Base-by-base conservation (phyloP, 2,329 filamentous ascomycete genomes). In the Epichloe coenophiala region DNA sequence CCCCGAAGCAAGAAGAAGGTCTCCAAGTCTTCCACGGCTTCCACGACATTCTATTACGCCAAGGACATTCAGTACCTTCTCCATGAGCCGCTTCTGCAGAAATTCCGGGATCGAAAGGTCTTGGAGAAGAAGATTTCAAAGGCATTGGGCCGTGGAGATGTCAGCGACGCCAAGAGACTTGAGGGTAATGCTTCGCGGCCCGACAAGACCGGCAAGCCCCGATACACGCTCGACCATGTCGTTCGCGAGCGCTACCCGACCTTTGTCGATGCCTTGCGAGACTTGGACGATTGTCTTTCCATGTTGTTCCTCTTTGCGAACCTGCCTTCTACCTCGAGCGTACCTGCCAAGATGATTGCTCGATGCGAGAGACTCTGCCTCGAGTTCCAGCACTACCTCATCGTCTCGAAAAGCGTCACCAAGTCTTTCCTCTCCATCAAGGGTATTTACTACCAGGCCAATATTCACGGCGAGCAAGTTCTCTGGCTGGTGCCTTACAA, bases 401-500 rank as follows among this genome's bases (percentile, higher is more conserved):
- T 98, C 64, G 80, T 84, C 45, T 94, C 91, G 41, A 82, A 95
- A 70, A 89, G 87, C 60, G 73, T 98, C 59, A 86, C 88, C 63
- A 97, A 96, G 73, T 95, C 90, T 0, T 98, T 98, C 73, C 72
- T 98, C 57, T 95, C 89, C 2, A 97, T 98, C 71, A 98, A 98
- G 76, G 93, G 93, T 55, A 97, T 98, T 62, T 98, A 98, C 74
- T 98, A 97, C 71, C 91, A 97, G 71, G 93, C 91, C 23, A 96
- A 84, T 48, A 94, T 98, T 55, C 88, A 96, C 67, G 93, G 93
- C 46, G 90, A 98, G 71, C 91, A 97, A 62, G 86, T 98, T 47
- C 75, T 97, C 57, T 98, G 93, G 93, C 76, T 98, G 39, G 91
- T 96, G 11, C 93, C 93, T 1, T 98, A 98, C 74, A 88, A 88